Conservation (phyloP, 495 filamentous ascomycete genomes). For the Sporormia fimetaria region DNA sequence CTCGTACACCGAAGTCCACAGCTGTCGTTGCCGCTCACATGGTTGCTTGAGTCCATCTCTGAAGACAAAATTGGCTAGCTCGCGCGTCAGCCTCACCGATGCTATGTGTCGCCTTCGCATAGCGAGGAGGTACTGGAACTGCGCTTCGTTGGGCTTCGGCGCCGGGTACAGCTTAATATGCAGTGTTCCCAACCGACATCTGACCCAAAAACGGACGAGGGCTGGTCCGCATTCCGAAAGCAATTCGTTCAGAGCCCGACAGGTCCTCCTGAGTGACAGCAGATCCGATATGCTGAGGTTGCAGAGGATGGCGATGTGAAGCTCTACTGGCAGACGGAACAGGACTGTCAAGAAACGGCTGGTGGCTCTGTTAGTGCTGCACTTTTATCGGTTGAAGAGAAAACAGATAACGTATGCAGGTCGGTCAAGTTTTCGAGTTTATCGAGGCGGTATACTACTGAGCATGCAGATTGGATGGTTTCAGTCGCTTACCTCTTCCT, state of each 20-base stretch:
- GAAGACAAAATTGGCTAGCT: slow-evolving; percentile 21
- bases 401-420: background rate
- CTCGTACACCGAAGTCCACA: slow-evolving; percentile 21
- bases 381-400: background rate
- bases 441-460: too few relatives aligned
- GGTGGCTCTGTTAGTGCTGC: background rate
- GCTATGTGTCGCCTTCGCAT: slow-evolving; percentile 22
- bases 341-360: slow-evolving; percentile 14
- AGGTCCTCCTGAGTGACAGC: slow-evolving; percentile 15
- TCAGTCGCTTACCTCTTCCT: slow-evolving; percentile 7
- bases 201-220: slow-evolving; percentile 22
- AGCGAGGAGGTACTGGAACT: slow-evolving; percentile 19
- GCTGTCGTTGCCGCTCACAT: slow-evolving; percentile 15
- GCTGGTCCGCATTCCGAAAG: slow-evolving; percentile 11
- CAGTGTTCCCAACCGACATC: slow-evolving; percentile 9
- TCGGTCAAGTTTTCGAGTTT: too few relatives aligned
- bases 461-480: background rate
- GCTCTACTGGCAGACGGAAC: slow-evolving; percentile 21
- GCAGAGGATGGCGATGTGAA: slow-evolving; percentile 22
- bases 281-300: slow-evolving; percentile 20
- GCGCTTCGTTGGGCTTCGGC: slow-evolving; percentile 13
- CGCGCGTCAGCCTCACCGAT: slow-evolving; percentile 15
- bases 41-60: slow-evolving; percentile 15
- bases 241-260: slow-evolving; percentile 13
- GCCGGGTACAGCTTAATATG: slow-evolving; percentile 22